A percentile compares a stretch with the other conserved stretches of the same genome.
phyloP scores from a whole-genome alignment of 2,329 filamentous ascomycete species.

The Xylaria sp. region DNA sequence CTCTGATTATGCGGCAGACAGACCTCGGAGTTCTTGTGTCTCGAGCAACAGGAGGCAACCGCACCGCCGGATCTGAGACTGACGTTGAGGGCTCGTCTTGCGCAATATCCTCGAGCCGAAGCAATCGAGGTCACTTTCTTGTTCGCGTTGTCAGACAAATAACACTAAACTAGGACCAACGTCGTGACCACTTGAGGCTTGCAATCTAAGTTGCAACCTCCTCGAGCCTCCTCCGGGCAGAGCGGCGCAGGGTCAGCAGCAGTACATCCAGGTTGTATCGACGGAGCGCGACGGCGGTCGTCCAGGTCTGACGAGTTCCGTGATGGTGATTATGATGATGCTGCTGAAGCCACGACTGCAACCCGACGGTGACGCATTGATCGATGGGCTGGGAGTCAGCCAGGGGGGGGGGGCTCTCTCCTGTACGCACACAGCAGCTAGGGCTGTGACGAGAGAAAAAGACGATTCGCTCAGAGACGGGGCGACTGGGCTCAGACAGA shows the following conservation, averaged over 20 bases:
- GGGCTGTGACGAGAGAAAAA: slow-evolving; percentile 9
- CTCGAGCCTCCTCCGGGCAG: slow-evolving; percentile 4
- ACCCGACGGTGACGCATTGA: slow-evolving; percentile 15
- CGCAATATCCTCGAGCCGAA: slow-evolving; percentile 7
- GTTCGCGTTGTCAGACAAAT: slow-evolving; percentile 4
- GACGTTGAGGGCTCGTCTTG: slow-evolving; percentile 17
- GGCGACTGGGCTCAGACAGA: slow-evolving; percentile 2
- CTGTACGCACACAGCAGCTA: slow-evolving; percentile 9
- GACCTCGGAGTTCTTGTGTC: slow-evolving; percentile 12
- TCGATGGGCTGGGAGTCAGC: slow-evolving; percentile 3
- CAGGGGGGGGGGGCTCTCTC: slow-evolving; percentile 15
- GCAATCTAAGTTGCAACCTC: slow-evolving; percentile 7
- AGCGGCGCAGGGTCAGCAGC: slow-evolving; percentile 2
- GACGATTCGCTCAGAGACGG: slow-evolving; percentile 8
- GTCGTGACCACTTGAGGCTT: slow-evolving; percentile 12
- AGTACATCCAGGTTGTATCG: slow-evolving; percentile 1
- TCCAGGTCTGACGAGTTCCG: slow-evolving; percentile 16
- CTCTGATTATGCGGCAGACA: slow-evolving; percentile 3
- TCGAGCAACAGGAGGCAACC: slow-evolving; percentile 18
- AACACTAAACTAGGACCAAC: slow-evolving; percentile 9
- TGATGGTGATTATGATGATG: too few relatives aligned
- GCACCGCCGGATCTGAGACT: slow-evolving; percentile 18
- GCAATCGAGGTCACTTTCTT: slow-evolving; percentile 4
- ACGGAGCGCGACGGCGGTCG: slow-evolving; percentile 4
- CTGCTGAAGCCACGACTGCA: slow-evolving; percentile 24